Percentiles rank a stretch among this genome's conserved stretches.
phyloP scores from a whole-genome alignment of 2,329 filamentous ascomycete species.

The Tricladium varicosporioides region DNA sequence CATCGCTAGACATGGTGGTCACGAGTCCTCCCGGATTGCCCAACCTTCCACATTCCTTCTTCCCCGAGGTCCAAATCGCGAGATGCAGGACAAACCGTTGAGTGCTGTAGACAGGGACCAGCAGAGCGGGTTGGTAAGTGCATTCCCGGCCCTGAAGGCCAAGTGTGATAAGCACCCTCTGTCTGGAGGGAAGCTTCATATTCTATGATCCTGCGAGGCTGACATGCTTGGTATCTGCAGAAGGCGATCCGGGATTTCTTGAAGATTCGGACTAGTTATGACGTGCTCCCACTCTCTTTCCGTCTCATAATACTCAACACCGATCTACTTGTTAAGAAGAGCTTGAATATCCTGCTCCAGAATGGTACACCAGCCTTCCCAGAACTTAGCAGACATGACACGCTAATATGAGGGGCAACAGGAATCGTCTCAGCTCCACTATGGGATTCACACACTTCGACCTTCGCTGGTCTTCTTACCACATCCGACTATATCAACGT shows the following conservation, averaged over 20 bases:
- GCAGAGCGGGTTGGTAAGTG: conserved; percentile 72
- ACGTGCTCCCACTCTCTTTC: conserved; percentile 94
- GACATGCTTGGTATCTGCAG: conserved; percentile 45
- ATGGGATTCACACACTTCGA: conserved; percentile 92
- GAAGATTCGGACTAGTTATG: conserved; percentile 94
- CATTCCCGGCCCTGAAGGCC: conserved; percentile 6
- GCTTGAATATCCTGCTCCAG: conserved; percentile 89
- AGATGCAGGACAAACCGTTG: conserved; percentile 40
- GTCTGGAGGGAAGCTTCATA: background rate
- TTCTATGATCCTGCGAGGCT: conserved; percentile 25
- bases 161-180: background rate
- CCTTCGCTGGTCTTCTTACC: conserved; percentile 90
- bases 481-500: conserved; percentile 98
- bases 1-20: conserved; percentile 31
- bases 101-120: conserved; percentile 73
- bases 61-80: conserved; percentile 32
- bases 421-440: conserved; percentile 96
- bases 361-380: conserved; percentile 63
- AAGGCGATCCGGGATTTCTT: conserved; percentile 92
- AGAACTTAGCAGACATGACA: background rate
- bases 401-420: conserved; percentile 40
- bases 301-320: conserved; percentile 95
- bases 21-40: conserved; percentile 32
- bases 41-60: conserved; percentile 37
- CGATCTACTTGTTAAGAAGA: conserved; percentile 93